Percentiles rank a stretch among this genome's conserved stretches.
Conservation (phyloP, 2,329 filamentous ascomycete species). For the Zasmidium angulare region DNA sequence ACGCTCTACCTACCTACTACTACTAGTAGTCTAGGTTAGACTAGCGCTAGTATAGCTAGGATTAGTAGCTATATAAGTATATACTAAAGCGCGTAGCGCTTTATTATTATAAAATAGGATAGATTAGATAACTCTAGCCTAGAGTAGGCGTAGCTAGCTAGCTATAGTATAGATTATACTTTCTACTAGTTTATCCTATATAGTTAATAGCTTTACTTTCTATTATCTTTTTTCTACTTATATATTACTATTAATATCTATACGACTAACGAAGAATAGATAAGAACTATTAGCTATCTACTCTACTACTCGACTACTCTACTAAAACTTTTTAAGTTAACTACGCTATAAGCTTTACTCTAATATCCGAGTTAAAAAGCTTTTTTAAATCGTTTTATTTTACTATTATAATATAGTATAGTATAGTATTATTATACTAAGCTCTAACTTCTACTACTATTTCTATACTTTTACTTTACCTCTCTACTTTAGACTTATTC, state of each 20-base stretch:
- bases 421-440: background rate
- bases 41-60: background rate
- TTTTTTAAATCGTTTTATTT: background rate
- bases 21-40: background rate
- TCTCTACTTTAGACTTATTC: background rate
- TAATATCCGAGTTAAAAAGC: background rate
- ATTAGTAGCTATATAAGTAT: background rate
- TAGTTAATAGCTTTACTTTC: too few relatives aligned
- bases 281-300: background rate
- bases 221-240: background rate
- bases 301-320: background rate
- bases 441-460: background rate
- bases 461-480: background rate
- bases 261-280: background rate
- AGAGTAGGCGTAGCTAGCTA: background rate
- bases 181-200: background rate
- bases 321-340: background rate
- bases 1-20: background rate
- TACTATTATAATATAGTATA: background rate
- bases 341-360: background rate
- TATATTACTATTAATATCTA: background rate
- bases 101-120: background rate
- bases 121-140: background rate
- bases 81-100: background rate
- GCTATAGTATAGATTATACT: background rate